A percentile compares a stretch with the other conserved stretches of the same genome.
Evolutionary conservation across 768 basidiomycete genomes (phyloP).

Genomic region (Leucocoprinus birnbaumii): DNA sequence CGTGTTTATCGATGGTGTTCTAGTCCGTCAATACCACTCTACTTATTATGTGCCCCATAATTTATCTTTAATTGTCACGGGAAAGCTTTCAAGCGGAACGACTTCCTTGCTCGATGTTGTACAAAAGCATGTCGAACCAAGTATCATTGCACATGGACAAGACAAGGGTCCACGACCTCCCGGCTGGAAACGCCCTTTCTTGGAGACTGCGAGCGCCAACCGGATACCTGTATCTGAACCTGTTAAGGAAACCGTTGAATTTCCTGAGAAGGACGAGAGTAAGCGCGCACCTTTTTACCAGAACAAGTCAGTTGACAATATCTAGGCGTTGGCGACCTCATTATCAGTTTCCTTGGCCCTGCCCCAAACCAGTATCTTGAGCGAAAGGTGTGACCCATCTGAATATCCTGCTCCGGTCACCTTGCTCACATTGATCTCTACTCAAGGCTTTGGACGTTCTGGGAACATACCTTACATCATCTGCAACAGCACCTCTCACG

Average conservation of each 20-base stretch:
- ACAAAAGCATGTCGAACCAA: conserved; percentile 81
- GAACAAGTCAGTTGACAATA: neutral
- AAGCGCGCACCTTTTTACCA: conserved; percentile 13
- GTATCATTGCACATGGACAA: conserved; percentile 72
- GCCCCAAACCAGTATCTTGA: conserved; percentile 66
- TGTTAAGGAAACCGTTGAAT: conserved; percentile 71
- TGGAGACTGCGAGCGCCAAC: conserved; percentile 80
- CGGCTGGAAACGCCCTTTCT: conserved; percentile 92
- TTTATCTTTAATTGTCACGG: conserved; percentile 82
- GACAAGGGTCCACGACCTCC: conserved; percentile 64
- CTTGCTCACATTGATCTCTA: neutral
- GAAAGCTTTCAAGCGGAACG: conserved; percentile 79
- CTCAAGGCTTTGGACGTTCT: conserved; percentile 79
- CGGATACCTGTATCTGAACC: conserved; percentile 49
- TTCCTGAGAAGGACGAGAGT: conserved; percentile 96
- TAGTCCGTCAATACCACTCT: conserved; percentile 87
- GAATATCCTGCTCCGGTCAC: neutral
- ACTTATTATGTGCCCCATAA: conserved; percentile 95
- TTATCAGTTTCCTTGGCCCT: conserved; percentile 79
- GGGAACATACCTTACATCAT: conserved; percentile 85
- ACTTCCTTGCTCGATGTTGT: conserved; percentile 76
- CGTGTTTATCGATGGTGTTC: conserved; percentile 1
- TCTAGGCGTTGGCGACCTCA: conserved; percentile 74
- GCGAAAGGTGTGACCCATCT: conserved; percentile 45
- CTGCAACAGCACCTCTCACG: conserved; percentile 75